Conservation (phyloP, 768 basidiomycete genomes). For the Kwoniella newhampshirensis region DNA sequence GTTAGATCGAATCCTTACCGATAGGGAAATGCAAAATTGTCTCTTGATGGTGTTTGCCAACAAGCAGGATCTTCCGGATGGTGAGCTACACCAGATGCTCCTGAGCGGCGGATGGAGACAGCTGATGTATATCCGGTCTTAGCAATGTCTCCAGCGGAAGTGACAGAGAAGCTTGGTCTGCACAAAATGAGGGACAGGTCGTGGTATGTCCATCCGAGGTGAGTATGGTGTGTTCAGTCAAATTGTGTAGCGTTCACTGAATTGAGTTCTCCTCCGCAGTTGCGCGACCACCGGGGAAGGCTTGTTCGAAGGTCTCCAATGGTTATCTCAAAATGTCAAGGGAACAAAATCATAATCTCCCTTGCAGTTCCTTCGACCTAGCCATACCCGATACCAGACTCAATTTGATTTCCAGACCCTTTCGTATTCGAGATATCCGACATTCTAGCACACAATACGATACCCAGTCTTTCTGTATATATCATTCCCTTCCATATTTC, state of each 20-base stretch:
- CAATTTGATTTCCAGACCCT: too few relatives aligned
- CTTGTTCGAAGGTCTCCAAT: constrained; percentile 93
- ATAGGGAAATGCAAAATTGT: constrained; percentile 98
- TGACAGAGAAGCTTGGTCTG: constrained; percentile 92
- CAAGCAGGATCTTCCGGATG: constrained; percentile 96
- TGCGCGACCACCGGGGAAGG: constrained; percentile 97
- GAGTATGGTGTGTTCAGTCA: constrained; percentile 36
- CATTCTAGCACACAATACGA: too few relatives aligned
- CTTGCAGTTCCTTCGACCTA: not conserved
- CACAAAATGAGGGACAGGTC: constrained; percentile 94
- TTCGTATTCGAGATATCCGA: too few relatives aligned
- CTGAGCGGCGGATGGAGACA: constrained; percentile 1
- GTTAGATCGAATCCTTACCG: constrained; percentile 89
- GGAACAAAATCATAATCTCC: constrained; percentile 26
- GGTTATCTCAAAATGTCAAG: constrained; percentile 96
- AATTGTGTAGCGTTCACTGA: not conserved
- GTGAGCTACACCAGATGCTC: constrained; percentile 62
- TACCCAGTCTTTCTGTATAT: too few relatives aligned
- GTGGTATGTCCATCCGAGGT: constrained; percentile 99
- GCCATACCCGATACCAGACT: too few relatives aligned
- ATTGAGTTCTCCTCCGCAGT: constrained; percentile 55
- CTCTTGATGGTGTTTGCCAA: constrained; percentile 97
- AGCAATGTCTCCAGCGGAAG: constrained; percentile 99
- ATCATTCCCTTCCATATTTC: too few relatives aligned
- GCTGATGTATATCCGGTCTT: not conserved